These are phyloP conservation scores for Lyophyllum shimeji DNA, from an alignment of 768 basidiomycete species.

Conservation along the genomic window DNA sequence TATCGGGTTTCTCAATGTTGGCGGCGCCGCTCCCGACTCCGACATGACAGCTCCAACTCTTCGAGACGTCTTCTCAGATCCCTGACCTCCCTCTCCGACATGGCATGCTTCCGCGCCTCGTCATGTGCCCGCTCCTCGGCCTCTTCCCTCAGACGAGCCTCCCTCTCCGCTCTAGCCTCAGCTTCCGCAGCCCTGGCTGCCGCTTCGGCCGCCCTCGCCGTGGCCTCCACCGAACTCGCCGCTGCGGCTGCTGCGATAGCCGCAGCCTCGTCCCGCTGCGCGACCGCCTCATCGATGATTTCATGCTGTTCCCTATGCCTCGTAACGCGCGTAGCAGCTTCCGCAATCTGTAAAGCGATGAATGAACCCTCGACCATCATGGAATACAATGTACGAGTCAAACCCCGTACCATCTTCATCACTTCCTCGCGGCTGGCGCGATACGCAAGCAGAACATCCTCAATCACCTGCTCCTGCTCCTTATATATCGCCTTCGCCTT, in stretches of 20 bases:
- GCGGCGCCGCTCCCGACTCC: neutral
- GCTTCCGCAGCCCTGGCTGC: constrained; percentile 11
- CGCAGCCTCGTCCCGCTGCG: constrained; percentile 9
- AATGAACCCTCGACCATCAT: neutral
- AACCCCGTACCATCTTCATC: constrained; percentile 5
- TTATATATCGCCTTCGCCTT: constrained; percentile 9
- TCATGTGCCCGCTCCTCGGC: constrained; percentile 14
- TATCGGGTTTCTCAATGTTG: neutral
- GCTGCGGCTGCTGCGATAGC: constrained; percentile 7
- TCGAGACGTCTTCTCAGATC: constrained; percentile 11
- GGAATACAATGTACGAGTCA: neutral
- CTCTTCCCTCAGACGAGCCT: constrained; percentile 12
- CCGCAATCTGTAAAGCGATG: constrained; percentile 5
- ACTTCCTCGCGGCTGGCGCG: constrained; percentile 9
- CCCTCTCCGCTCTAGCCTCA: constrained; percentile 12
- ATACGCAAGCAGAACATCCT: constrained; percentile 9
- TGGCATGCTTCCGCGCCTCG: constrained; percentile 10
- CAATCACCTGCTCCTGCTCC: constrained; percentile 7
- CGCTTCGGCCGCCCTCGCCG: constrained; percentile 11
- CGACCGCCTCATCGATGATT: constrained; percentile 8
- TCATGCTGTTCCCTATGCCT: constrained; percentile 6
- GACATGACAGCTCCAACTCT: constrained; percentile 7
- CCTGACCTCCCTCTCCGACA: constrained; percentile 12
- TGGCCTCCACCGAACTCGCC: constrained; percentile 9
- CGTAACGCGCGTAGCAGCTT: constrained; percentile 5